phyloP scores from a whole-genome alignment of 108 stramenopile species.

The Phaeodactylum tricornutum region DNA sequence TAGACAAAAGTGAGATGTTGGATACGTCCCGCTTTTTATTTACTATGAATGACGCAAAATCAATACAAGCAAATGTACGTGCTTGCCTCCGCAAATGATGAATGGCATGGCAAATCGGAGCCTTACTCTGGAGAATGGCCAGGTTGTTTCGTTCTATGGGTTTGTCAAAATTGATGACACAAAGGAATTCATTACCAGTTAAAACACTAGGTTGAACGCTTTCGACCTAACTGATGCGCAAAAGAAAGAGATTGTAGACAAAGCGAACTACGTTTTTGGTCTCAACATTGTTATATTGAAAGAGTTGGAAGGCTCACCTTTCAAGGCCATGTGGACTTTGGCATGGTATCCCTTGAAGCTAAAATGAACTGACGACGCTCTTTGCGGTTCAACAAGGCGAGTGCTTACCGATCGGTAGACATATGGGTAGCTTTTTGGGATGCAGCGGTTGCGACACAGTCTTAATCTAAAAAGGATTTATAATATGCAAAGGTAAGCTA shows the following conservation, averaged over 20 bases:
- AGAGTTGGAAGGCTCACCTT: conserved; percentile 43
- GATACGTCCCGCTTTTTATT: too few relatives aligned
- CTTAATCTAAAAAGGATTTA: too few relatives aligned
- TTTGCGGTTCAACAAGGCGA: too few relatives aligned
- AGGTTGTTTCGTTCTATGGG: conserved; percentile 37
- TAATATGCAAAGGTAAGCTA: too few relatives aligned
- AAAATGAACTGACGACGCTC: too few relatives aligned
- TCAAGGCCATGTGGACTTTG: conserved; percentile 23
- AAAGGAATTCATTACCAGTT: conserved; percentile 37
- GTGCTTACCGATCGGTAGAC: too few relatives aligned
- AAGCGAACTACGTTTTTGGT: conserved; percentile 57
- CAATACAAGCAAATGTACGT: too few relatives aligned
- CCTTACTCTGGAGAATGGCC: conserved; percentile 23
- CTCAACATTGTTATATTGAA: conserved; percentile 48
- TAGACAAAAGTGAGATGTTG: too few relatives aligned
- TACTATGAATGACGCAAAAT: too few relatives aligned
- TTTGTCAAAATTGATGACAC: conserved; percentile 31
- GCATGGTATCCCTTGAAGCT: too few relatives aligned
- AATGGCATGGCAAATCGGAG: conserved; percentile 37
- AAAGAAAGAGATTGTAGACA: conserved; percentile 53
- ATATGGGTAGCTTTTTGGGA: too few relatives aligned
- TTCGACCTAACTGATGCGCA: conserved; percentile 34
- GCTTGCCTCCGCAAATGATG: conserved; percentile 76
- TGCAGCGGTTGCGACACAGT: too few relatives aligned
- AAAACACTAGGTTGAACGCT: conserved; percentile 36